phyloP scores from a whole-genome alignment of 1,284 basidiomycete genomes.

The Moniliophthora roreri region DNA sequence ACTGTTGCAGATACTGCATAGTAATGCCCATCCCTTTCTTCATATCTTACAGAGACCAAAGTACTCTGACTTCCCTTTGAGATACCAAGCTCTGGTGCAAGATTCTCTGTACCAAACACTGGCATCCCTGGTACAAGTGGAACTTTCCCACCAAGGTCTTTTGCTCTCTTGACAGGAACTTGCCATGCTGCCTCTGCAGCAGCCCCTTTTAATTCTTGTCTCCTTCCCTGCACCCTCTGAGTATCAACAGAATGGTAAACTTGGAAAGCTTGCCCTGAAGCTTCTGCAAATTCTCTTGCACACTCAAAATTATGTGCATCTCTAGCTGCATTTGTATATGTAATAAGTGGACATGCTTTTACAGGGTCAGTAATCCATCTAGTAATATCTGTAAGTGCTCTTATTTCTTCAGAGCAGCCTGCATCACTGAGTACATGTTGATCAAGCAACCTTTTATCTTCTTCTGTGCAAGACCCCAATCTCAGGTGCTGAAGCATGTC shows the following conservation, averaged over 20 bases:
- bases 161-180: conserved; percentile 15
- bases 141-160: conserved; percentile 17
- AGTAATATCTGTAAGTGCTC: not conserved
- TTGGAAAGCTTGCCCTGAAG: conserved; percentile 15
- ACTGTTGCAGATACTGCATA: conserved; percentile 16
- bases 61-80: conserved; percentile 17
- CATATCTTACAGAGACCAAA: conserved; percentile 12
- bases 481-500: conserved; percentile 12
- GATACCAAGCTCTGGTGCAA: conserved; percentile 16
- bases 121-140: conserved; percentile 18
- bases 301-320: conserved; percentile 15
- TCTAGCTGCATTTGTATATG: conserved; percentile 17
- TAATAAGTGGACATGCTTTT: conserved; percentile 14
- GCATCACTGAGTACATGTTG: conserved; percentile 7
- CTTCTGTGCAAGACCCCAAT: conserved; percentile 11
- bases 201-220: not conserved
- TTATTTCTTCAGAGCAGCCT: conserved; percentile 4
- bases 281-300: conserved; percentile 14
- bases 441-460: conserved; percentile 9
- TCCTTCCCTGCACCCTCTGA: conserved; percentile 8
- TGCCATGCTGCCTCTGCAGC: conserved; percentile 17
- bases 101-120: conserved; percentile 17
- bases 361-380: conserved; percentile 12
- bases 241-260: conserved; percentile 15
- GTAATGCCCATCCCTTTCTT: conserved; percentile 2